A percentile compares a stretch with the other conserved stretches of the same genome.
Conservation (phyloP, 192 early-diverging fungal genomes). For the Thoreauomyces humboldtii region DNA sequence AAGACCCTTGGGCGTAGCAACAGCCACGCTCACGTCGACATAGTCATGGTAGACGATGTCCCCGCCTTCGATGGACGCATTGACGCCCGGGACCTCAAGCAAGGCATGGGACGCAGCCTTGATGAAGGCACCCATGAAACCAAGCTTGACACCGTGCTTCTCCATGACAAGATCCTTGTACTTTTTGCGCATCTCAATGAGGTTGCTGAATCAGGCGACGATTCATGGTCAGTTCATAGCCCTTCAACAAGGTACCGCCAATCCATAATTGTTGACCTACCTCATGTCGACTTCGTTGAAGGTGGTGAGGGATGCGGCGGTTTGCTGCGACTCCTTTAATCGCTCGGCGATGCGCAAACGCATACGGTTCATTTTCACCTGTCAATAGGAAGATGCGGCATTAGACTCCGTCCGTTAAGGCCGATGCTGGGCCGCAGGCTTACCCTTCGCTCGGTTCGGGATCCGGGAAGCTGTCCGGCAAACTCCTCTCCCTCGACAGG, state of each 20-base stretch:
- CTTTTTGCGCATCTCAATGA: slow-evolving; percentile 85
- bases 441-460: slow-evolving; percentile 32
- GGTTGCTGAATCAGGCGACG: slow-evolving; percentile 49
- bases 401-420: not conserved
- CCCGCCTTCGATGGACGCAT: slow-evolving; percentile 91
- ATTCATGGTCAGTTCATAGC: not conserved
- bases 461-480: slow-evolving; percentile 29
- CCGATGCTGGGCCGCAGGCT: not conserved
- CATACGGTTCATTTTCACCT: slow-evolving; percentile 98
- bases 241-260: not conserved
- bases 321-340: slow-evolving; percentile 96
- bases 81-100: slow-evolving; percentile 88
- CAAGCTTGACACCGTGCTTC: slow-evolving; percentile 93
- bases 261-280: slow-evolving; percentile 24
- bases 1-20: slow-evolving; percentile 97
- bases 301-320: slow-evolving; percentile 94
- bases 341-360: slow-evolving; percentile 88
- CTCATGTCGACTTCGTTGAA: slow-evolving; percentile 99
- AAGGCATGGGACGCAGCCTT: slow-evolving; percentile 86
- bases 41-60: slow-evolving; percentile 92
- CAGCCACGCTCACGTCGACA: slow-evolving; percentile 92
- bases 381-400: not conserved
- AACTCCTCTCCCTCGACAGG: slow-evolving; percentile 26
- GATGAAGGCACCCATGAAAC: slow-evolving; percentile 97
- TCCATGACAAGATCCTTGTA: slow-evolving; percentile 95